phyloP scores from a whole-genome alignment of 495 filamentous ascomycete species.

The Talaromyces proteolyticus region DNA sequence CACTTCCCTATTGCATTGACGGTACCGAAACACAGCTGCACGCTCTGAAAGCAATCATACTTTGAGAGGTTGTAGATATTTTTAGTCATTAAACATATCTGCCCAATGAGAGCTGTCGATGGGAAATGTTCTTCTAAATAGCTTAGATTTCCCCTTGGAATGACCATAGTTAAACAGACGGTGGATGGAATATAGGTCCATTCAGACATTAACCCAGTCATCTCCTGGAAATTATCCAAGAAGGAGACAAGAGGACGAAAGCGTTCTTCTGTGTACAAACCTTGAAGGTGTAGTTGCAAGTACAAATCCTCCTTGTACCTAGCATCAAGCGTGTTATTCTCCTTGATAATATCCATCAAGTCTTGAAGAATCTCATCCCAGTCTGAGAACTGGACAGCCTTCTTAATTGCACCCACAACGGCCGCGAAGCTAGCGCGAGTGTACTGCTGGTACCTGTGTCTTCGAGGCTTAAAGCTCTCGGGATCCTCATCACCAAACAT shows the following conservation, averaged over 20 bases:
- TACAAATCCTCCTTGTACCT: not conserved
- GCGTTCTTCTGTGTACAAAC: not conserved
- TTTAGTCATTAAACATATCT: not conserved
- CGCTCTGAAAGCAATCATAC: not conserved
- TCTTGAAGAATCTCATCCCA: not conserved
- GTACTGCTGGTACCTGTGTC: not conserved
- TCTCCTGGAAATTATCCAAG: not conserved
- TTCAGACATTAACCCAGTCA: not conserved
- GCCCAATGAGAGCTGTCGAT: not conserved
- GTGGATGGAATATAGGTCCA: constrained; percentile 26
- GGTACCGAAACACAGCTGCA: constrained; percentile 28
- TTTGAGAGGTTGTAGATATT: not conserved
- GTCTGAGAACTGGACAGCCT: not conserved
- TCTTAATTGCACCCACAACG: not conserved
- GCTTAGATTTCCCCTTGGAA: constrained; percentile 11
- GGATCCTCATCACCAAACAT: constrained; percentile 36
- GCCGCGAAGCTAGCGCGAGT: not conserved
- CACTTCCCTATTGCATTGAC: constrained; percentile 15
- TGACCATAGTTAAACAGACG: constrained; percentile 27
- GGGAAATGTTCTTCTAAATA: not conserved
- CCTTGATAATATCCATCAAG: not conserved
- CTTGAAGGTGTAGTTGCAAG: not conserved
- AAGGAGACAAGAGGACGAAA: not conserved
- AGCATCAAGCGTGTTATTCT: not conserved
- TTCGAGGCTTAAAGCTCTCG: not conserved